Base-by-base conservation (phyloP, 768 basidiomycete species). In the Auricularia sp. region DNA sequence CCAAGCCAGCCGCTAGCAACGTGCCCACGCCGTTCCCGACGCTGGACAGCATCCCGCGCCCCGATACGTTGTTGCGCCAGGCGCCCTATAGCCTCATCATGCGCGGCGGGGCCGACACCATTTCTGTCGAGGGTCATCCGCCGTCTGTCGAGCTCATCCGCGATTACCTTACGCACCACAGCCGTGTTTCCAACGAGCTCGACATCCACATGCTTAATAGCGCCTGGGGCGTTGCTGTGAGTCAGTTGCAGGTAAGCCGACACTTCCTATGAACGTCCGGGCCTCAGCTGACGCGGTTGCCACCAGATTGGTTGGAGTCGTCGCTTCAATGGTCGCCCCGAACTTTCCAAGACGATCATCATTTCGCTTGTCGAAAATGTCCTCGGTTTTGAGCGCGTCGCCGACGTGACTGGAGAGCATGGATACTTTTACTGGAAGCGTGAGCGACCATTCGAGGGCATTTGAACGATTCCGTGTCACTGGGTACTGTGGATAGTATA, bases 401-500 rank as follows among this genome's bases (percentile, higher is more conserved):
- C 21, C 14, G 56, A 29, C 24, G 34, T 59, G 34, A n/a, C 24
- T 7, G 34, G 56, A 29, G 16, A 54, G n/a, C 54, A 59, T 7
- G 56, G 56, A 6, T 59, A n/a, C 56, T 59, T 59, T 29, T 33
- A 59, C 56, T 29, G 56, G 29, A 59, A 59, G 56, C 56, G 24
- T 1, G 56, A 59, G 56, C 21, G 11, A 18, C 56, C 56, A 29
- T 59, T 59, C 24, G 56, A 35, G 56, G 47, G 47, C 47, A 18
- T 51, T 21, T 51, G 21, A 21, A 18, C 6, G 18, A 18, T 51
- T 8, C 18, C 47, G 16, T 51, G 47, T 51, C 44, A 21, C 18
- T 13, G 18, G 47, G 16, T 8, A 16, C 21, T 21, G 18, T 51
- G 6, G 47, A 51, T 18, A 51, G 21, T 18, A 18, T 21, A 18